Percentiles rank a stretch among this genome's conserved stretches.
phyloP scores from a whole-genome alignment of 345 rosid genomes.

The Euphorbia lathyris region DNA sequence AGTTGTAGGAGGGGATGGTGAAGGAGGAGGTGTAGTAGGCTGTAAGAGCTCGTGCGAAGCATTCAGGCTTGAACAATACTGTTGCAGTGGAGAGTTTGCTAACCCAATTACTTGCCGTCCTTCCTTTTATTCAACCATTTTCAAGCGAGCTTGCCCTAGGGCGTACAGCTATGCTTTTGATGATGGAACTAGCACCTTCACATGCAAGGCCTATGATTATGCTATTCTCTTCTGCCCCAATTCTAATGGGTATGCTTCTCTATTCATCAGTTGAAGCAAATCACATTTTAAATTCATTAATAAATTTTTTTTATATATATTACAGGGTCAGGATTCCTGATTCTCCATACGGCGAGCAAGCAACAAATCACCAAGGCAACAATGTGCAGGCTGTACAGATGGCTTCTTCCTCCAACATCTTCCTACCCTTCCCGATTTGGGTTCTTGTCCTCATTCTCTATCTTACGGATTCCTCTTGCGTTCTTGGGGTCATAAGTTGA shows the following conservation, averaged over 20 bases:
- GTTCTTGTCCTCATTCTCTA: conserved; percentile 33
- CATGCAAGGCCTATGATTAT: conserved; percentile 82
- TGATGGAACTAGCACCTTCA: conserved; percentile 75
- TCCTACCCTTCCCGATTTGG: conserved; percentile 31
- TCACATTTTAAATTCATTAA: background rate
- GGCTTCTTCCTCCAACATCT: conserved; percentile 45
- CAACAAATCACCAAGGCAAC: conserved; percentile 23
- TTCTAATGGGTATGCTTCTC: conserved; percentile 29
- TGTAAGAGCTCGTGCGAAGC: conserved; percentile 91
- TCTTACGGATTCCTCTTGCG: conserved; percentile 4
- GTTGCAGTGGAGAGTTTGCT: conserved; percentile 90
- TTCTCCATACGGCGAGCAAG: conserved; percentile 23
- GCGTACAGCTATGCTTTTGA: conserved; percentile 88
- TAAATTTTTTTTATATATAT: background rate
- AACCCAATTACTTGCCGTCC: conserved; percentile 74
- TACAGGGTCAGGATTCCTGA: conserved; percentile 37
- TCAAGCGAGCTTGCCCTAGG: conserved; percentile 82
- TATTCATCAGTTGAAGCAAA: too few relatives aligned
- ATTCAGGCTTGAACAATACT: conserved; percentile 77
- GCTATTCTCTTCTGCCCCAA: conserved; percentile 72
- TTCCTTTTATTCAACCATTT: conserved; percentile 64
- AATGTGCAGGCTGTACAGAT: conserved; percentile 31
- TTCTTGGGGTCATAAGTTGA: background rate
- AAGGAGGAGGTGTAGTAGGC: conserved; percentile 48
- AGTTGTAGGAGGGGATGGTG: conserved; percentile 50